phyloP scores from a whole-genome alignment of 192 early-diverging fungal species.

The Powellomyces hirtus region DNA sequence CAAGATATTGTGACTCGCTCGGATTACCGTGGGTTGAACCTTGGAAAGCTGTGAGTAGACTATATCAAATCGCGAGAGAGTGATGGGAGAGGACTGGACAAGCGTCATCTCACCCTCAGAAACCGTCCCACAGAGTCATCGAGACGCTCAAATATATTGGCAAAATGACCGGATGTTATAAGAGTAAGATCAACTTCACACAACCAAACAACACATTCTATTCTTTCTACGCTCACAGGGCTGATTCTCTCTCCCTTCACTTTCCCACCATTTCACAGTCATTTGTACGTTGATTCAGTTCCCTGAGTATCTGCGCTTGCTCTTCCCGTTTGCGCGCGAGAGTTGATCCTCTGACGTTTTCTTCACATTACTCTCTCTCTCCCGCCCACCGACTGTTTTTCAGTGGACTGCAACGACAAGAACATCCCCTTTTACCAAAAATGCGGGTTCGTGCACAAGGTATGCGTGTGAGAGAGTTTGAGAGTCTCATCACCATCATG shows the following conservation, averaged over 20 bases:
- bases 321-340: too few species aligned
- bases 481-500: too few species aligned
- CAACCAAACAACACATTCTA: neutral
- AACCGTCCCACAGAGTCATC: constrained; percentile 72
- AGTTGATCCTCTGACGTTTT: neutral
- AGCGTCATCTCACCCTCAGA: neutral
- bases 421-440: constrained; percentile 94
- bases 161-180: constrained; percentile 83
- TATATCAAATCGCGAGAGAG: neutral
- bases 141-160: constrained; percentile 83
- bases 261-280: too few species aligned
- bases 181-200: constrained; percentile 51
- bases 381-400: too few species aligned
- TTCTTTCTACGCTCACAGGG: neutral
- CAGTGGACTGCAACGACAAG: constrained; percentile 58
- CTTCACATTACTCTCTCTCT: neutral
- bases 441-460: constrained; percentile 79
- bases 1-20: constrained; percentile 49
- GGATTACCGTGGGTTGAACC: constrained; percentile 53
- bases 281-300: constrained; percentile 46
- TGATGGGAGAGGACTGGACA: too few species aligned
- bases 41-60: constrained; percentile 42
- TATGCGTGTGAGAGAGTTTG: neutral
- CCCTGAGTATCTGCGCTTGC: too few species aligned
- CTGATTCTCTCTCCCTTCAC: neutral